phyloP scores from a whole-genome alignment of 306 rosid species.

The Malus sylvestris region DNA sequence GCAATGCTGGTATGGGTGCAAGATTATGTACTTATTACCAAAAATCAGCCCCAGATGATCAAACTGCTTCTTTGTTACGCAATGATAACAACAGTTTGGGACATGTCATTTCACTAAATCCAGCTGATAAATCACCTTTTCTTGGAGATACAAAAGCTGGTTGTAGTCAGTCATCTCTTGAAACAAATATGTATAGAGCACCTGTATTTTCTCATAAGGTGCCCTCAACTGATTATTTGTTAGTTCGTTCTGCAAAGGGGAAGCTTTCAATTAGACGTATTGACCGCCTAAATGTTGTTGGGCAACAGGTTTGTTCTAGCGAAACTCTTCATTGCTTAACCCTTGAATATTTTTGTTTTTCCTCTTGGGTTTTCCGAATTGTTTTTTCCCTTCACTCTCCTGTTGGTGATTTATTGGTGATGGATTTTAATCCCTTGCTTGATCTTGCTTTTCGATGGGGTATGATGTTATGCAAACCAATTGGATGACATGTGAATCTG shows the following conservation, averaged over 20 bases:
- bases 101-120: conserved; percentile 70
- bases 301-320: conserved; percentile 74
- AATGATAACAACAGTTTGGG: conserved; percentile 60
- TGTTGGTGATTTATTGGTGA: neutral
- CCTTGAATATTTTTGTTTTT: neutral
- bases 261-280: conserved; percentile 84
- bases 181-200: conserved; percentile 95
- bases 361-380: neutral
- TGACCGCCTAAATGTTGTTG: conserved; percentile 72
- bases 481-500: no score
- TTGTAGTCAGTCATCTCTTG: conserved; percentile 73
- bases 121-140: conserved; percentile 94
- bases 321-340: conserved; percentile 6
- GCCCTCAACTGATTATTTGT: conserved; percentile 72
- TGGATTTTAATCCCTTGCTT: no score
- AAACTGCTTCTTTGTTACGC: conserved; percentile 65
- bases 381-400: neutral
- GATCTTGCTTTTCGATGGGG: no score
- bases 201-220: conserved; percentile 90
- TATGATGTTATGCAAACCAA: no score
- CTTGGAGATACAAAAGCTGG: conserved; percentile 90
- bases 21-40: conserved; percentile 92
- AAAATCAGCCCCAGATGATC: conserved; percentile 81
- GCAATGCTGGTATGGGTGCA: conserved; percentile 95
- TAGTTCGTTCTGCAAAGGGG: conserved; percentile 94